A percentile compares a stretch with the other conserved stretches of the same genome.
phyloP scores from a whole-genome alignment of 331 rosid genomes.

The Malus hybrid region DNA sequence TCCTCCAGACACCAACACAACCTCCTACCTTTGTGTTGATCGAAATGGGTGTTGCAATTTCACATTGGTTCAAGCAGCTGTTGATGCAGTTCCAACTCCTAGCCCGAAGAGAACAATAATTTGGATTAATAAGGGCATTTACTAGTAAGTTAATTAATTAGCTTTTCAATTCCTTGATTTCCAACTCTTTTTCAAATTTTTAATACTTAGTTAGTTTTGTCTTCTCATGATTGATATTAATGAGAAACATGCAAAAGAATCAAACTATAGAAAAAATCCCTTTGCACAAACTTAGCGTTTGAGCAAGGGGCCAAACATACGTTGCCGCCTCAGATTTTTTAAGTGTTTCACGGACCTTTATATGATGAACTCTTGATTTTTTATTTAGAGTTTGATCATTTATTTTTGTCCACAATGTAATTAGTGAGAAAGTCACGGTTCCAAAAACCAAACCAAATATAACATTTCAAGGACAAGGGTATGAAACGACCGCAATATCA shows the following conservation, averaged over 20 bases:
- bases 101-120: conserved; percentile 46
- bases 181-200: background rate
- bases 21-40: conserved; percentile 70
- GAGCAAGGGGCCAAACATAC: too few relatives aligned
- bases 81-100: conserved; percentile 55
- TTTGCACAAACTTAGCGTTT: too few relatives aligned
- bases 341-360: background rate
- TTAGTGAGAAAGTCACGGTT: conserved; percentile 70
- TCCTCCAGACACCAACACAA: conserved; percentile 42
- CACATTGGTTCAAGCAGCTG: conserved; percentile 77
- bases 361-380: too few relatives aligned
- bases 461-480: conserved; percentile 92
- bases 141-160: conserved; percentile 44
- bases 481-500: conserved; percentile 52
- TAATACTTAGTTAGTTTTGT: background rate
- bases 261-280: too few relatives aligned
- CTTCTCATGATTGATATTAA: background rate
- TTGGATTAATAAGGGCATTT: conserved; percentile 78
- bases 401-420: background rate
- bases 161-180: background rate
- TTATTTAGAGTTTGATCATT: too few relatives aligned
- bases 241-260: too few relatives aligned
- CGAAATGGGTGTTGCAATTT: conserved; percentile 79
- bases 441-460: conserved; percentile 52
- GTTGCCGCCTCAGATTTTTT: too few relatives aligned